Percentiles rank a stretch among this genome's conserved stretches.
Conservation (phyloP, 306 rosid genomes). For the Gleditsia sinensis region DNA sequence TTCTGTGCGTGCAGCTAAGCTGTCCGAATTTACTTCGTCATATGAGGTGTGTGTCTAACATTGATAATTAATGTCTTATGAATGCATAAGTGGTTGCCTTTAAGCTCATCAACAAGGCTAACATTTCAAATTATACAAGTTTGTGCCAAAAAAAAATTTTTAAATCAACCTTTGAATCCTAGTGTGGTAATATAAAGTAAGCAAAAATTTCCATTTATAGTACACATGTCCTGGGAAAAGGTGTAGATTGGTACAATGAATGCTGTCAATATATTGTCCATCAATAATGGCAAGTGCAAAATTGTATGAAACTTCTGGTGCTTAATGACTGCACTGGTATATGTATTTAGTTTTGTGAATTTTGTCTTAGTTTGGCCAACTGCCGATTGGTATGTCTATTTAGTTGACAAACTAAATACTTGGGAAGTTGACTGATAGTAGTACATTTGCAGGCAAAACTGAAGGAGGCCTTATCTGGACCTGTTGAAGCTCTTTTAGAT, state of each 20-base stretch:
- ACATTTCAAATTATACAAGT: not conserved
- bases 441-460: conserved; percentile 64
- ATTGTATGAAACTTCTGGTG: conserved; percentile 24
- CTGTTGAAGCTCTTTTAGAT: conserved; percentile 81
- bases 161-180: not conserved
- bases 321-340: not conserved
- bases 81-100: conserved; percentile 9
- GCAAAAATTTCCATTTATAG: conserved; percentile 6
- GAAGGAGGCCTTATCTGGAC: conserved; percentile 74
- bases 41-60: conserved; percentile 56
- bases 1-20: conserved; percentile 66
- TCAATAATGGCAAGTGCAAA: conserved; percentile 7
- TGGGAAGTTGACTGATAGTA: conserved; percentile 39
- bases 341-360: conserved; percentile 5
- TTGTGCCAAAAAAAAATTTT: conserved; percentile 1
- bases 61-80: conserved; percentile 13
- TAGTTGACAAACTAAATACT: conserved; percentile 10
- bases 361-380: not conserved
- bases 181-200: not conserved
- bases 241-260: not conserved
- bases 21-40: conserved; percentile 64
- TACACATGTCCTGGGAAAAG: not conserved
- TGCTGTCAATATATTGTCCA: conserved; percentile 2
- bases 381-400: conserved; percentile 3
- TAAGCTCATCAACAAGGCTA: not conserved